Evolutionary conservation across 768 basidiomycete genomes (phyloP), one percentile per base, ranked within the genome.

Genomic region (Lactifluus subvellereus): DNA sequence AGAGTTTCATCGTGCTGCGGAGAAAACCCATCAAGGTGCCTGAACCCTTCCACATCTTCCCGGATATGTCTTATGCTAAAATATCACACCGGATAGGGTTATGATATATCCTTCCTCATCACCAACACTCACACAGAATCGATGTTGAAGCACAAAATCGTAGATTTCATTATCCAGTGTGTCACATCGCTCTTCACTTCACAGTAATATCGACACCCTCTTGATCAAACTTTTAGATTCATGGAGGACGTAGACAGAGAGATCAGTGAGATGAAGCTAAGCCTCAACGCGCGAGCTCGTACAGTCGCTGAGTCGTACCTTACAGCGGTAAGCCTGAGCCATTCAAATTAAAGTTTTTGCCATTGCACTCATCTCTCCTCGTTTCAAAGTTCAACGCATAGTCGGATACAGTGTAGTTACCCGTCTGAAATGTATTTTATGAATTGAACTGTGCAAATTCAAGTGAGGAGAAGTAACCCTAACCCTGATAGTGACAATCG

Each of bases 171-270:
- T 77, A 97, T 98, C 68, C 94, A 98, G 92, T 96, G 66, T 13
- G 48, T 45, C 22, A 33, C 3, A 33, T 22, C 54, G 58, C 54
- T 32, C 22, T 69, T 43, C 48, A 43, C 35, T 43, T 37, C 54
- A 42, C 61, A 67, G 42, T 69, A 32, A 47, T 16, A 42, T 42
- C 42, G 6, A 30, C 2, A 2, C n/a, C n/a, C 2, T 13, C 10
- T 16, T 64, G 18, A 64, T 22, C 0, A 32, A 8, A 42, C 22
- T 30, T 43, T 14, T 66, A 94, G 91, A 72, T 94, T 98, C 73
- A 98, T 98, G 95, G 94, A 98, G 71, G 97, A 98, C 70, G 97
- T 99, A 1, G 97, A 99, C 76, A 94, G 91, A 75, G 97, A 99
- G 76, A 98, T 99, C 72, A 97, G 94, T 64, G 97, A 98, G 76